Conservation (phyloP, 2,329 filamentous ascomycete species). For the Colletotrichum ledebouriae region DNA sequence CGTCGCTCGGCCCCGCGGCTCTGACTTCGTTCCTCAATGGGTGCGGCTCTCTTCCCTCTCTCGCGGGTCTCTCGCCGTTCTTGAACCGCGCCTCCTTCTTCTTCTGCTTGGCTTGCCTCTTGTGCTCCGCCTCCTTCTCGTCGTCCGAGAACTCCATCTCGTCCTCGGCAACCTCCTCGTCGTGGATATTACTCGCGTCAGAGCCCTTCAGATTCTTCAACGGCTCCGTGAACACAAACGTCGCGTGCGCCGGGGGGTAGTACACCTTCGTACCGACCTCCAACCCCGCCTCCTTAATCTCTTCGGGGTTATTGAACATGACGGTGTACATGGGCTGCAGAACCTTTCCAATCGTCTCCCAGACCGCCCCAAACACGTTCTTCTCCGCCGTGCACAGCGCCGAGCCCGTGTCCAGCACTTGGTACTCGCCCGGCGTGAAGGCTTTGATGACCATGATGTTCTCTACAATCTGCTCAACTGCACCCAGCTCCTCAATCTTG, state of each 20-base stretch:
- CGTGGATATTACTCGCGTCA: conserved; percentile 94
- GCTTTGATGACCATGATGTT: conserved; percentile 84
- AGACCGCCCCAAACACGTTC: conserved; percentile 83
- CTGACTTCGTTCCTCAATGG: conserved; percentile 57
- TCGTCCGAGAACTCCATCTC: conserved; percentile 98
- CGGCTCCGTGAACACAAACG: conserved; percentile 87
- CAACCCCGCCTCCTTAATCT: conserved; percentile 77
- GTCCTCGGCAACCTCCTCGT: conserved; percentile 88
- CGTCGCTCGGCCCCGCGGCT: conserved; percentile 51
- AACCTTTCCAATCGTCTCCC: conserved; percentile 88
- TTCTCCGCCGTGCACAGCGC: conserved; percentile 84
- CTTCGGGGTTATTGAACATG: conserved; percentile 76
- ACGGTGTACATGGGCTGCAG: conserved; percentile 89
- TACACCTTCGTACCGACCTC: conserved; percentile 78
- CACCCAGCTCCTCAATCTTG: conserved; percentile 81
- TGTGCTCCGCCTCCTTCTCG: conserved; percentile 90
- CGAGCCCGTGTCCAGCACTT: conserved; percentile 87
- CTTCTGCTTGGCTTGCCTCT: conserved; percentile 76
- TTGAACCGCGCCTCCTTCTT: conserved; percentile 63
- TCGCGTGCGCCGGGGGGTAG: conserved; percentile 84
- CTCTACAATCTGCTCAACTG: conserved; percentile 82
- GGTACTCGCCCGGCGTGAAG: conserved; percentile 82
- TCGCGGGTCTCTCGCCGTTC: conserved; percentile 53
- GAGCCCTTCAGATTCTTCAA: conserved; percentile 86
- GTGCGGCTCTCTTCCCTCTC: conserved; percentile 53